phyloP scores from a whole-genome alignment of 2,329 filamentous ascomycete species.

The Gliomastix tumulicola region DNA sequence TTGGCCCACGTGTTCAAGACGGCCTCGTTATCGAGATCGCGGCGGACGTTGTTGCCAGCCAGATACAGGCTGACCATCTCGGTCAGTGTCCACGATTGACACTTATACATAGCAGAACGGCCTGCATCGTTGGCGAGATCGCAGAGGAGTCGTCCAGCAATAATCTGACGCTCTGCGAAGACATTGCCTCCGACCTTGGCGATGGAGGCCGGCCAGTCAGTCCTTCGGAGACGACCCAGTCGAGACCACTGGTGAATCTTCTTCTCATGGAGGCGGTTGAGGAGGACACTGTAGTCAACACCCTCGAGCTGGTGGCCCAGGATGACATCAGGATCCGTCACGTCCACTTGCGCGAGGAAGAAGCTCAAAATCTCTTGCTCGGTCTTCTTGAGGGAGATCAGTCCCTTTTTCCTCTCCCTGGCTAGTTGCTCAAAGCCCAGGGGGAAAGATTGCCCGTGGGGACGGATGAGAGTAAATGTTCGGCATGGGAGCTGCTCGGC shows the following conservation, averaged over 20 bases:
- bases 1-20: constrained; percentile 79
- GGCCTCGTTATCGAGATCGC: constrained; percentile 82
- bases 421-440: constrained; percentile 77
- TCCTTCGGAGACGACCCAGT: constrained; percentile 77
- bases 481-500: constrained; percentile 84
- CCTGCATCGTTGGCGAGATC: constrained; percentile 95
- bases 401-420: constrained; percentile 62
- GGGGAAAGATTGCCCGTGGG: constrained; percentile 69
- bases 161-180: constrained; percentile 85
- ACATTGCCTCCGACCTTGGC: constrained; percentile 83
- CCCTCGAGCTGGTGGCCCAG: constrained; percentile 95
- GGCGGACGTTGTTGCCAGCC: constrained; percentile 60
- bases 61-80: constrained; percentile 96
- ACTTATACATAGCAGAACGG: constrained; percentile 95
- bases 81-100: constrained; percentile 94
- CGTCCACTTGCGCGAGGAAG: constrained; percentile 82
- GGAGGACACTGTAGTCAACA: constrained; percentile 85
- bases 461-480: constrained; percentile 87
- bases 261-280: constrained; percentile 80
- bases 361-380: constrained; percentile 81
- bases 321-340: constrained; percentile 86
- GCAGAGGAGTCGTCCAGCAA: constrained; percentile 83
- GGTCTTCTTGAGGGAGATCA: constrained; percentile 73
- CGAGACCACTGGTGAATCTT: constrained; percentile 94
- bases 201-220: constrained; percentile 81